A percentile compares a stretch with the other conserved stretches of the same genome.
Conservation (phyloP, 257 asterid genomes). For the Thymus mandschuricus region DNA sequence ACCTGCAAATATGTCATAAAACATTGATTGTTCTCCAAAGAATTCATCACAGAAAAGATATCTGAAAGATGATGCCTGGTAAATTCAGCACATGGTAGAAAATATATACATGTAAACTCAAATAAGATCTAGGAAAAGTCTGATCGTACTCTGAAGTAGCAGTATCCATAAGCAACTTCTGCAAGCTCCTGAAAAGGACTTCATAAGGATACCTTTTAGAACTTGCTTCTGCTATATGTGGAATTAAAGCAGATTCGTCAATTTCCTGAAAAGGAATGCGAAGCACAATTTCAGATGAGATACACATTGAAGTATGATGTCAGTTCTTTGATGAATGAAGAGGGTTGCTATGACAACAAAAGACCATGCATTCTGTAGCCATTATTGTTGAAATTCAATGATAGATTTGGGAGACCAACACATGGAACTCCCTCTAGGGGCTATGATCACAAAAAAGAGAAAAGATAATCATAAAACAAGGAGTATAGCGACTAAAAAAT, state of each 20-base stretch:
- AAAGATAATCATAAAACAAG: no score
- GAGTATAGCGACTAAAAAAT: neutral
- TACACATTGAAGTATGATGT: conserved; percentile 2
- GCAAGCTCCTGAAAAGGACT: conserved; percentile 99
- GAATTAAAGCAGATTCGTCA: conserved; percentile 97
- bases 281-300: conserved; percentile 18
- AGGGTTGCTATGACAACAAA: conserved; percentile 8
- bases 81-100: conserved; percentile 28
- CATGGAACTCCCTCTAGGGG: neutral
- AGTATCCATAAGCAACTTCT: conserved; percentile 97
- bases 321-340: conserved; percentile 22
- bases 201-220: conserved; percentile 96
- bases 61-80: conserved; percentile 49
- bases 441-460: neutral
- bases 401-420: neutral
- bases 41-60: conserved; percentile 97
- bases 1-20: conserved; percentile 95
- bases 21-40: conserved; percentile 91
- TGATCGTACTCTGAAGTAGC: conserved; percentile 91
- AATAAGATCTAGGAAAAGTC: conserved; percentile 25
- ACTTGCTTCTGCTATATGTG: conserved; percentile 99
- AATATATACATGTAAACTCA: conserved; percentile 1
- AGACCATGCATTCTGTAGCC: conserved; percentile 12
- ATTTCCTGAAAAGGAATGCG: conserved; percentile 66
- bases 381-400: neutral